phyloP scores from a whole-genome alignment of 2,329 filamentous ascomycete species.

The Nemania serpens region DNA sequence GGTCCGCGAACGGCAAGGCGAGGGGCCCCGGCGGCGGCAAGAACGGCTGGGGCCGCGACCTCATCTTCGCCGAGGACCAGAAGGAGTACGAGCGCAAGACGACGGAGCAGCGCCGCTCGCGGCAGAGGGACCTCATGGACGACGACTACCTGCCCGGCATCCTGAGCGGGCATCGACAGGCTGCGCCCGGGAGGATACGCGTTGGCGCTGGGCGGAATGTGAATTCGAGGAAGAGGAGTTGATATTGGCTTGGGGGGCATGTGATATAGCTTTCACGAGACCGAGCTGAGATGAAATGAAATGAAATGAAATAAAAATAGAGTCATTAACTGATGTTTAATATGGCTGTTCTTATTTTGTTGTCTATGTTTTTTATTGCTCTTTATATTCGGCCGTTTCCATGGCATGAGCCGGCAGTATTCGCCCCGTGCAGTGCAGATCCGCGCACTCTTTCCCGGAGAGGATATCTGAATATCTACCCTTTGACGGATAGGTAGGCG shows the following conservation, averaged over 20 bases:
- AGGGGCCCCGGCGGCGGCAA: conserved; percentile 73
- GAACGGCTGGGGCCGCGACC: conserved; percentile 80
- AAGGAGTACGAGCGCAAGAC: conserved; percentile 80
- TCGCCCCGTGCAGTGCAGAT: no score
- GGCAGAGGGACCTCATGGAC: conserved; percentile 87
- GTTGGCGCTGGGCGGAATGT: conserved; percentile 86
- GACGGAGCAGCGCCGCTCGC: conserved; percentile 66
- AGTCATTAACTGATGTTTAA: conserved; percentile 27
- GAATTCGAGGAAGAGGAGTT: conserved; percentile 71
- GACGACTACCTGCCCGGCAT: conserved; percentile 89
- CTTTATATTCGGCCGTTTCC: background rate
- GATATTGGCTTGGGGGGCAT: background rate
- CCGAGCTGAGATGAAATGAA: background rate
- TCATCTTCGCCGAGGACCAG: conserved; percentile 93
- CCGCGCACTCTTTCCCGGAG: no score
- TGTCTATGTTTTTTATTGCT: background rate
- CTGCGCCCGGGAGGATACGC: conserved; percentile 67
- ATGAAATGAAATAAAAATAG: conserved; percentile 11
- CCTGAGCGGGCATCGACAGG: conserved; percentile 74
- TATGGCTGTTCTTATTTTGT: no score
- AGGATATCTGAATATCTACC: no score
- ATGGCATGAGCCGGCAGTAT: background rate
- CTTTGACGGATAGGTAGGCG: no score
- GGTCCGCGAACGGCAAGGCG: conserved; percentile 77
- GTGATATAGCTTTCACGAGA: background rate